Percentiles rank a stretch among this genome's conserved stretches.
Evolutionary conservation across 345 rosid genomes (phyloP).

Genomic region (Camelina sativa): DNA sequence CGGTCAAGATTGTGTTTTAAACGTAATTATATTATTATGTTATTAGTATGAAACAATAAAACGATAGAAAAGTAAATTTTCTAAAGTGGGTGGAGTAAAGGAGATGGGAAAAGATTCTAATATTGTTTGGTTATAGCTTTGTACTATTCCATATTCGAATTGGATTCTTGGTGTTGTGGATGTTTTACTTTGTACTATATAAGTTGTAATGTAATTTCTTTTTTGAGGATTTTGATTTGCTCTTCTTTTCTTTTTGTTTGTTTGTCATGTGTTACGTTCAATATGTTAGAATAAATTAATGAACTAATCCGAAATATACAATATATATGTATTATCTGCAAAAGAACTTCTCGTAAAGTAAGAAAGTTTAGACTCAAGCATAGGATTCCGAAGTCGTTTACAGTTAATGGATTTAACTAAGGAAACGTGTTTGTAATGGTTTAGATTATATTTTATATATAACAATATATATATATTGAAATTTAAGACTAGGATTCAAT

Average conservation of each 20-base stretch:
- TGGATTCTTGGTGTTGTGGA: constrained; percentile 22
- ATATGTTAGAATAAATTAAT: neutral
- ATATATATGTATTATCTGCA: neutral
- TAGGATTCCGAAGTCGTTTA: neutral
- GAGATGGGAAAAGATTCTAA: neutral
- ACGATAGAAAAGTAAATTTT: neutral
- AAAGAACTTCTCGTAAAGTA: neutral
- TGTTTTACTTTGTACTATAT: constrained; percentile 27
- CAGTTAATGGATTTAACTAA: neutral
- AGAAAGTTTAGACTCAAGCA: neutral
- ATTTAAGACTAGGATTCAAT: neutral
- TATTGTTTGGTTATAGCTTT: constrained; percentile 23
- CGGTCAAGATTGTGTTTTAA: constrained; percentile 7
- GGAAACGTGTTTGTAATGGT: neutral
- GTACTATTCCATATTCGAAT: constrained; percentile 18
- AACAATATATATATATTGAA: neutral
- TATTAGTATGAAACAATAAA: constrained; percentile 8
- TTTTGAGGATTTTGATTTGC: neutral
- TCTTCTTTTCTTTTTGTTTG: neutral
- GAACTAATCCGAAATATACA: neutral
- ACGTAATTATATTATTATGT: constrained; percentile 4
- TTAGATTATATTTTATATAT: neutral
- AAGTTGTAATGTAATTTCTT: constrained; percentile 4
- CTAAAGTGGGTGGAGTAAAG: constrained; percentile 15
- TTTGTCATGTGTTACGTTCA: neutral